A percentile compares a stretch with the other conserved stretches of the same genome.
Conservation (phyloP, 495 filamentous ascomycete genomes). For the Neurospora sublineolata region DNA sequence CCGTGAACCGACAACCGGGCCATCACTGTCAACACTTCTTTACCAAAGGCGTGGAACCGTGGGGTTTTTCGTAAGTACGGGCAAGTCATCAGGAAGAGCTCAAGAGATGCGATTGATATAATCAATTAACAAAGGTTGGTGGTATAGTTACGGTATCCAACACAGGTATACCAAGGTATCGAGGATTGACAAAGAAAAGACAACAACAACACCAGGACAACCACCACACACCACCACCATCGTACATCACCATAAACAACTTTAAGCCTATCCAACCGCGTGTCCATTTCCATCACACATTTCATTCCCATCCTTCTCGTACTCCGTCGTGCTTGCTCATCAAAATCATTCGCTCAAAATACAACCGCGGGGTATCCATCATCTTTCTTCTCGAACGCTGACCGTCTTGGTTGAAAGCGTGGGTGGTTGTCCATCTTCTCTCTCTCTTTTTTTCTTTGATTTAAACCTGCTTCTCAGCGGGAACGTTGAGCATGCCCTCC, state of each 20-base stretch:
- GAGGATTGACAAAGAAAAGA: background rate
- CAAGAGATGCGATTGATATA: background rate
- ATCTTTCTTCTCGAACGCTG: background rate
- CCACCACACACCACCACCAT: background rate
- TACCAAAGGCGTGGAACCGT: background rate
- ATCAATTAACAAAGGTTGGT: background rate
- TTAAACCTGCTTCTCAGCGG: background rate
- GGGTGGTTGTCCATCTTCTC: background rate
- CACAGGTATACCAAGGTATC: background rate
- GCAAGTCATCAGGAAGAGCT: background rate
- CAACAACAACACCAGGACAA: background rate
- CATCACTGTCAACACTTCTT: no score
- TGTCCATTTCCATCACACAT: background rate
- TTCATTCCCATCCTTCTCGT: background rate
- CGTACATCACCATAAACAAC: background rate
- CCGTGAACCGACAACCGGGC: background rate
- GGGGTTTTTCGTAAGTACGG: background rate
- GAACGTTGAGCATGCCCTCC: conserved; percentile 2
- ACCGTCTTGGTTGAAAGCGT: background rate
- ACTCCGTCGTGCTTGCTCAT: background rate
- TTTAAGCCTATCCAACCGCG: background rate
- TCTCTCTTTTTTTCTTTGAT: background rate
- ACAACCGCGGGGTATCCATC: background rate
- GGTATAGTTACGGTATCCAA: background rate
- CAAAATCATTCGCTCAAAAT: background rate